A percentile compares a stretch with the other conserved stretches of the same genome.
Conservation (phyloP, 345 rosid genomes). For the Salix brachista region DNA sequence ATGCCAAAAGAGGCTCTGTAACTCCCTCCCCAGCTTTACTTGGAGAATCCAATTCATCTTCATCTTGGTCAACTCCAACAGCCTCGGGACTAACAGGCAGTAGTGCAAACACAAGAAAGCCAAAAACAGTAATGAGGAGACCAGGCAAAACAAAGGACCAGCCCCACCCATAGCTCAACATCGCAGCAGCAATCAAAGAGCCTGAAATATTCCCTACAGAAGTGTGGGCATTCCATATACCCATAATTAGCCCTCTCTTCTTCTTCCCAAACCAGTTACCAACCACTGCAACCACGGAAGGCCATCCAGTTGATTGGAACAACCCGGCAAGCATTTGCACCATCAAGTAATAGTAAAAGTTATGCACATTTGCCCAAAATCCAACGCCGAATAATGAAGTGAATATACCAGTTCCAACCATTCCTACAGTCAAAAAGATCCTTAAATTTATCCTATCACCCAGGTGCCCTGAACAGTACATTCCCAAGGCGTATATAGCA, state of each 20-base stretch:
- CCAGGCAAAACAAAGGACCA: conserved; percentile 95
- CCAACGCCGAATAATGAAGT: conserved; percentile 81
- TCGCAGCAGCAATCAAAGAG: conserved; percentile 65
- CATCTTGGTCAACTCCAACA: conserved; percentile 56
- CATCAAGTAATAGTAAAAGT: conserved; percentile 59
- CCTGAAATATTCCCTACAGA: conserved; percentile 87
- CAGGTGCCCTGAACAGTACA: conserved; percentile 86
- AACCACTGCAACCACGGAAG: conserved; percentile 91
- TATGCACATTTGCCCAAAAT: conserved; percentile 72
- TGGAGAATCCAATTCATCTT: conserved; percentile 47
- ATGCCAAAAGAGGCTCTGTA: conserved; percentile 47
- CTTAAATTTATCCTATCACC: conserved; percentile 87
- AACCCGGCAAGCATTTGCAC: conserved; percentile 74
- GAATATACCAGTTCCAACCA: conserved; percentile 82
- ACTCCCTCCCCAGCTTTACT: conserved; percentile 43
- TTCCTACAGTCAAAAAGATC: conserved; percentile 70
- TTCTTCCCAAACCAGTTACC: conserved; percentile 93
- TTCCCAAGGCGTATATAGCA: conserved; percentile 68
- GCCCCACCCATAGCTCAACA: conserved; percentile 91
- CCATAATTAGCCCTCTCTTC: conserved; percentile 92
- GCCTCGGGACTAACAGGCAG: conserved; percentile 74
- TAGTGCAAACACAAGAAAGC: conserved; percentile 57
- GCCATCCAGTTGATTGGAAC: conserved; percentile 98
- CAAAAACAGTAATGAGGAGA: conserved; percentile 44
- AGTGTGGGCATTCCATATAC: conserved; percentile 97